phyloP scores from a whole-genome alignment of 331 rosid species.

The Cydonia oblonga region DNA sequence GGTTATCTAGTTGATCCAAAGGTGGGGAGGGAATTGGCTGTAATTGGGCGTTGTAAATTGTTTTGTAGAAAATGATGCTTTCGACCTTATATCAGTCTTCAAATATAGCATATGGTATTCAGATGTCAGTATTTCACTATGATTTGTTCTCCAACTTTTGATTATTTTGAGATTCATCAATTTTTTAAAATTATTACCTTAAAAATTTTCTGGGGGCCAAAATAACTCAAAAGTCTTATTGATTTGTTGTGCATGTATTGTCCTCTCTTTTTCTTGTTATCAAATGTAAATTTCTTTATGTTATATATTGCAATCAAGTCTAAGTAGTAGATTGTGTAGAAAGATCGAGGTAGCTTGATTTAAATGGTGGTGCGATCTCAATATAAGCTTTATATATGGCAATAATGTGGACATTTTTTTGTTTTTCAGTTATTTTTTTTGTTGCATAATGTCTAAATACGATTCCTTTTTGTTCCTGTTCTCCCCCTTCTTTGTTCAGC shows the following conservation, averaged over 20 bases:
- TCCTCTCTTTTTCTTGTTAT: background rate
- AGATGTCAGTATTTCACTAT: background rate
- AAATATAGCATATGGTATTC: background rate
- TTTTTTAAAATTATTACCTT: background rate
- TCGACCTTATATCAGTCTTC: background rate
- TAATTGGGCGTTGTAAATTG: background rate
- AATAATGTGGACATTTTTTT: background rate
- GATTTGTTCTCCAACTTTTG: background rate
- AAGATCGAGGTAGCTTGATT: background rate
- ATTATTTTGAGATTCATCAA: background rate
- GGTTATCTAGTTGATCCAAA: background rate
- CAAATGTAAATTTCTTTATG: background rate
- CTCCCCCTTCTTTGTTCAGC: constrained; percentile 32
- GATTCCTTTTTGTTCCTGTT: background rate
- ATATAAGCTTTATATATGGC: background rate
- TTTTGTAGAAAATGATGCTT: background rate
- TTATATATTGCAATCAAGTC: background rate
- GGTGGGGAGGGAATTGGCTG: background rate
- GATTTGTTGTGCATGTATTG: background rate
- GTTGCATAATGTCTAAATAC: background rate
- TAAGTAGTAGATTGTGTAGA: background rate
- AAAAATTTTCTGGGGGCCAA: background rate
- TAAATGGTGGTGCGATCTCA: background rate
- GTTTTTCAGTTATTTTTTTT: background rate
- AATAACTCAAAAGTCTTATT: background rate